Percentiles rank a stretch among this genome's conserved stretches.
phyloP scores from a whole-genome alignment of 2,329 filamentous ascomycete species.

The Remersonia thermophila region DNA sequence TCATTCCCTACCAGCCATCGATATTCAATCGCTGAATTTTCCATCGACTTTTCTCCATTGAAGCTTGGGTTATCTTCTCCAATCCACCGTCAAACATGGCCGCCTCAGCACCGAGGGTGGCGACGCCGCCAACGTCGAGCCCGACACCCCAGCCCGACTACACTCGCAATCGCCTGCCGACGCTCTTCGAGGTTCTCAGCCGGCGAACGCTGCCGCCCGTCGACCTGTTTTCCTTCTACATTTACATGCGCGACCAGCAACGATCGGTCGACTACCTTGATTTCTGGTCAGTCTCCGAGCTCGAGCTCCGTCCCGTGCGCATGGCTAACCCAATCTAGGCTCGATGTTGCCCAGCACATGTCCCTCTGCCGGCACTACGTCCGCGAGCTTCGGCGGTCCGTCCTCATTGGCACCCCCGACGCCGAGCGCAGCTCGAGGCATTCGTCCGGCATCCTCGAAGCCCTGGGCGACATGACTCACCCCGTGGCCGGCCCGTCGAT shows the following conservation, averaged over 20 bases:
- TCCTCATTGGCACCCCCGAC: slow-evolving; percentile 86
- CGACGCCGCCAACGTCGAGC: slow-evolving; percentile 15
- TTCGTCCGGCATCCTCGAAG: slow-evolving; percentile 69
- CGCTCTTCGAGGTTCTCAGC: slow-evolving; percentile 89
- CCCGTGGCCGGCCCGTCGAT: slow-evolving; percentile 47
- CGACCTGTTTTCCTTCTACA: slow-evolving; percentile 97
- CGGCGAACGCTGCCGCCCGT: slow-evolving; percentile 89
- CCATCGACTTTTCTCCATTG: too few relatives aligned
- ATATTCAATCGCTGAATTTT: too few relatives aligned
- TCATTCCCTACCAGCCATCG: too few relatives aligned
- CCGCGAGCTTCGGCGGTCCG: slow-evolving; percentile 82
- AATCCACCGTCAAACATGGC: slow-evolving; percentile 23
- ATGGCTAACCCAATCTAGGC: slow-evolving; percentile 44
- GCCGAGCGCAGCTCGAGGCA: slow-evolving; percentile 74
- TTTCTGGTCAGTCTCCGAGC: slow-evolving; percentile 62
- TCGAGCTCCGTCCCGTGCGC: not conserved
- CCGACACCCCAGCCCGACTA: slow-evolving; percentile 47
- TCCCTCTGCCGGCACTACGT: slow-evolving; percentile 95
- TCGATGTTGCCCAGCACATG: slow-evolving; percentile 98
- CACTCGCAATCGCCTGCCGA: slow-evolving; percentile 74
- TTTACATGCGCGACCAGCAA: slow-evolving; percentile 98
- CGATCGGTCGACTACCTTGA: slow-evolving; percentile 95
- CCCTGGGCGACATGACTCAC: slow-evolving; percentile 53
- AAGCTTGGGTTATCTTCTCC: not conserved
- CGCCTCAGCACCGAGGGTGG: slow-evolving; percentile 4